A percentile compares a stretch with the other conserved stretches of the same genome.
These are phyloP conservation scores for Fusarium virguliforme DNA, from an alignment of 2,329 filamentous ascomycete species.

Conservation along the genomic window DNA sequence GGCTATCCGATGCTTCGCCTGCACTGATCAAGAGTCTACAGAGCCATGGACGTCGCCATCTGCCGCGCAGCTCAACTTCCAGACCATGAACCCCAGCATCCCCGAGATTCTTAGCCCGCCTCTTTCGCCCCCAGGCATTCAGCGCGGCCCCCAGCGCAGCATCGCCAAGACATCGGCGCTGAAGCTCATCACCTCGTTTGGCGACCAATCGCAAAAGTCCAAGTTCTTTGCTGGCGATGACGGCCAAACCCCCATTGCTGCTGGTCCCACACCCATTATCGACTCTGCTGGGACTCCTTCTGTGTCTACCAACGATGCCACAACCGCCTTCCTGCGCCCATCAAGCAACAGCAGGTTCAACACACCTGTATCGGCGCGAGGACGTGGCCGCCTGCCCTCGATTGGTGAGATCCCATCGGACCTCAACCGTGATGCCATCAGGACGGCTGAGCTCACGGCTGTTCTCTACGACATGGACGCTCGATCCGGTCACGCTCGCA, in stretches of 20 bases:
- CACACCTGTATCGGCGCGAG: conserved; percentile 76
- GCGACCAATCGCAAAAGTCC: conserved; percentile 72
- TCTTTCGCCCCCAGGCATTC: conserved; percentile 79
- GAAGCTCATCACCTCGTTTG: conserved; percentile 93
- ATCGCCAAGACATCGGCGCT: conserved; percentile 86
- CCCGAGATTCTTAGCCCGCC: conserved; percentile 78
- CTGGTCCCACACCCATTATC: conserved; percentile 89
- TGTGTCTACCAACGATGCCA: conserved; percentile 68
- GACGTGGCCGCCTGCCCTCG: conserved; percentile 79
- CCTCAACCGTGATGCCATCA: conserved; percentile 53
- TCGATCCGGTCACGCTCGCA: conserved; percentile 56
- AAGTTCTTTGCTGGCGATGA: conserved; percentile 75
- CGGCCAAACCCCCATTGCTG: conserved; percentile 82
- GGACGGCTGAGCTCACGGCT: conserved; percentile 45
- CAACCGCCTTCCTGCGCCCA: conserved; percentile 78
- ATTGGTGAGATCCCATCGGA: conserved; percentile 74
- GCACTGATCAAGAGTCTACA: conserved; percentile 86
- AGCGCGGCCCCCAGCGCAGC: conserved; percentile 72
- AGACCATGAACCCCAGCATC: conserved; percentile 69
- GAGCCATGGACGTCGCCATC: conserved; percentile 92
- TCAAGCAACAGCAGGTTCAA: conserved; percentile 78
- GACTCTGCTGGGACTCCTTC: conserved; percentile 78
- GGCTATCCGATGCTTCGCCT: conserved; percentile 93
- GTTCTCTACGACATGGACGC: conserved; percentile 48
- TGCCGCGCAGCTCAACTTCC: conserved; percentile 74